A percentile compares a stretch with the other conserved stretches of the same genome.
These are phyloP conservation scores for Komagataella kurtzmanii DNA, from an alignment of 805 yeast genomes.

Conservation along the genomic window DNA sequence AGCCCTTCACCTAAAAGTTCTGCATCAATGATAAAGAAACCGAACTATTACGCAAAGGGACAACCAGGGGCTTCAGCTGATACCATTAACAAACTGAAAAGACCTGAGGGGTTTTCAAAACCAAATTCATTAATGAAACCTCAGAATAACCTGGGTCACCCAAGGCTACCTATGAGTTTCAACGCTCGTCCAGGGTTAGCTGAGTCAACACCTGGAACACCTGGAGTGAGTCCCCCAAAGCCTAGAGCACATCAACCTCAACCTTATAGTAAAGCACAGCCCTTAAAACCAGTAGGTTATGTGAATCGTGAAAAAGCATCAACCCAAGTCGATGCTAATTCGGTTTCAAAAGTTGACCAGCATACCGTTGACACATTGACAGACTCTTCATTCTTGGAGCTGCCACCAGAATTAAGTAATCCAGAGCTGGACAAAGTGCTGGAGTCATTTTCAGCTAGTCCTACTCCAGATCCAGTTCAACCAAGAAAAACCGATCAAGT, in stretches of 20 bases:
- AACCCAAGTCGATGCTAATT: neutral
- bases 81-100: neutral
- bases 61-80: neutral
- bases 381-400: neutral
- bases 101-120: conserved; percentile 1
- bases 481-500: neutral
- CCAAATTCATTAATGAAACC: neutral
- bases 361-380: neutral
- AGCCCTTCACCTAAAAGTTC: neutral
- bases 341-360: neutral
- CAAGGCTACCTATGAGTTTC: neutral
- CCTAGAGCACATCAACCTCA: conserved; percentile 1
- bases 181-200: neutral
- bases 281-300: neutral
- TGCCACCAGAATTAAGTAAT: conserved; percentile 2
- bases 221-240: neutral
- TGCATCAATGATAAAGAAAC: neutral
- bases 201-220: neutral
- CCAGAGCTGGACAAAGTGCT: conserved; percentile 7
- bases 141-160: neutral
- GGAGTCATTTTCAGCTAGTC: conserved; percentile 7
- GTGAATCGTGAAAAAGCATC: neutral
- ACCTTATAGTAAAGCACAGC: neutral
- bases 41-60: neutral
- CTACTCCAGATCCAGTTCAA: conserved; percentile 1